phyloP scores from a whole-genome alignment of 2,329 filamentous ascomycete species.

The Phyllachora maydis region DNA sequence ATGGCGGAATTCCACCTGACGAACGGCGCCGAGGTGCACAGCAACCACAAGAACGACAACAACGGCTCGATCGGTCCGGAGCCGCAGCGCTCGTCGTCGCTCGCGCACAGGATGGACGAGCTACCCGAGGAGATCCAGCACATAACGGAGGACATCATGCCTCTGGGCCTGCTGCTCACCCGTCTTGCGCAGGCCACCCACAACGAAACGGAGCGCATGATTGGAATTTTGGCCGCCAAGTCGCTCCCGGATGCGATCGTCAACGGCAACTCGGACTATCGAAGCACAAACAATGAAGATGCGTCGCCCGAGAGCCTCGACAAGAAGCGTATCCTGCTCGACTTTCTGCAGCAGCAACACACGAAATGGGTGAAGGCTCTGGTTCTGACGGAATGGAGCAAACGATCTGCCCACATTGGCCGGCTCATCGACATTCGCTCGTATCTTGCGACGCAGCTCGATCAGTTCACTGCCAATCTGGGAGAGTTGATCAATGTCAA shows the following conservation, averaged over 20 bases:
- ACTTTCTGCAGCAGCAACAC: conserved; percentile 62
- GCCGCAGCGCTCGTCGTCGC: too few relatives aligned
- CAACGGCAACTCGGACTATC: conserved; percentile 27
- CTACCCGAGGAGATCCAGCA: conserved; percentile 44
- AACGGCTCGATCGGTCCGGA: too few relatives aligned
- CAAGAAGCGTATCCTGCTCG: conserved; percentile 57
- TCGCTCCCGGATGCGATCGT: conserved; percentile 29
- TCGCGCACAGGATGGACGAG: conserved; percentile 33
- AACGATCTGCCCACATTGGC: conserved; percentile 57
- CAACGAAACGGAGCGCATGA: conserved; percentile 50
- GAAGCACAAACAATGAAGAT: conserved; percentile 24
- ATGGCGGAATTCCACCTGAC: too few relatives aligned
- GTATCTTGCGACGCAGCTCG: conserved; percentile 46
- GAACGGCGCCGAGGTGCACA: too few relatives aligned
- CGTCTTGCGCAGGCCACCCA: conserved; percentile 71
- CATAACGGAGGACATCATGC: conserved; percentile 56
- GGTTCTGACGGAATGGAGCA: conserved; percentile 79
- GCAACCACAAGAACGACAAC: too few relatives aligned
- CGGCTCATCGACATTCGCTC: conserved; percentile 73
- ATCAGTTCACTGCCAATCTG: conserved; percentile 37
- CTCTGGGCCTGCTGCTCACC: conserved; percentile 53
- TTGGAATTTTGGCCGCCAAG: conserved; percentile 50
- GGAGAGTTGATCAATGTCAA: conserved; percentile 52
- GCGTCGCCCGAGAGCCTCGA: conserved; percentile 42
- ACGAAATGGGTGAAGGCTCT: conserved; percentile 84